Base-by-base conservation (phyloP, 2,329 filamentous ascomycete genomes). In the Dactylella cylindrospora region DNA sequence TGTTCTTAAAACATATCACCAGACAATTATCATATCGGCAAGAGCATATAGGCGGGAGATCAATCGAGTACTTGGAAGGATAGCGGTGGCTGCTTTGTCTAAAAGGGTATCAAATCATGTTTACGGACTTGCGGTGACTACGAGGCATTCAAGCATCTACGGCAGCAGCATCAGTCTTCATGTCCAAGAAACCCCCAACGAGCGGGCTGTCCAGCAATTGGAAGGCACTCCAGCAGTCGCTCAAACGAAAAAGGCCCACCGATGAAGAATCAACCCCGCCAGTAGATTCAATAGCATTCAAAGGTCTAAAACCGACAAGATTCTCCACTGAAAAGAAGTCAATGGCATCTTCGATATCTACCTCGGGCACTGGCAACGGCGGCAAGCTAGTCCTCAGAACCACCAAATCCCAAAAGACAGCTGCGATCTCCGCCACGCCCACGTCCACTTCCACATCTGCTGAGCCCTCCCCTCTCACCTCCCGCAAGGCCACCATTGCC, bases 161-260 rank as follows among this genome's bases (percentile, higher is more conserved):
- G n/a, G n/a, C n/a, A n/a, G n/a, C n/a, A n/a, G n/a, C n/a, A n/a
- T n/a, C n/a, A n/a, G n/a, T n/a, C n/a, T n/a, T n/a, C n/a, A 62
- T 62, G 57, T 62, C 57, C 31, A 46, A 49, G n/a, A n/a, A n/a
- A n/a, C n/a, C n/a, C 28, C 49, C 49, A 32, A 49, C 43, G 28
- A 12, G 41, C n/a, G 38, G 40, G 28, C 66, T 68, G n/a, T 69
- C 68, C n/a, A 61, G 52, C 52, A 69, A 69, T 33, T 69, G 68
- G 68, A 66, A 68, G 51, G 41, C 65, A 6, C 67, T 69, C 32
- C 66, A 67, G 40, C 61, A 67, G 45, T 64, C 45, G 22, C 44
- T 69, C 28, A 60, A 65, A 31, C 57, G 57, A 15, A 62, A 62
- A 38, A 52, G 43, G 19, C 49, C 49, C 13, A 44, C 43, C 7